These are phyloP conservation scores for Crataegus laevigata DNA, from an alignment of 306 rosid species.

Conservation along the genomic window DNA sequence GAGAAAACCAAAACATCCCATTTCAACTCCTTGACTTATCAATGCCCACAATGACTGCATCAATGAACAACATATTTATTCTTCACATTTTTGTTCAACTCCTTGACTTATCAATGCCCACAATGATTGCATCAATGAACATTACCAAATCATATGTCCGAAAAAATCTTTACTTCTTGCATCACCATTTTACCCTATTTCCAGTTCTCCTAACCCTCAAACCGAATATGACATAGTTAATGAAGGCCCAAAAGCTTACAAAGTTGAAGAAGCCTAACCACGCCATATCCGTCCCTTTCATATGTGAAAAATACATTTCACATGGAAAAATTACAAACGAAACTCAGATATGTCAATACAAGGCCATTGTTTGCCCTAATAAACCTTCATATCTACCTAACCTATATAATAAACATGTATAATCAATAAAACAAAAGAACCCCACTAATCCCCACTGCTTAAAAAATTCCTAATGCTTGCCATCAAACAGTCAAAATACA, in stretches of 20 bases:
- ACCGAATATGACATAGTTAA: background rate
- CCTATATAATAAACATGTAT: background rate
- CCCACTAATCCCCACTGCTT: background rate
- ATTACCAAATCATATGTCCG: background rate
- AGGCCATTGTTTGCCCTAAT: background rate
- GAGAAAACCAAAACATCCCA: background rate
- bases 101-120: background rate
- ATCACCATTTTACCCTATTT: background rate
- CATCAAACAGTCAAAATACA: constrained; percentile 2
- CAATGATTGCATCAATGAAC: background rate
- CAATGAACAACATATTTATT: background rate
- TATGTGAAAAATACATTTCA: background rate
- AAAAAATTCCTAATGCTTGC: background rate
- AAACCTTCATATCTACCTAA: background rate
- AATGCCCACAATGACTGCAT: background rate
- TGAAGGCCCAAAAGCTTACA: background rate
- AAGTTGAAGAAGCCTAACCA: background rate
- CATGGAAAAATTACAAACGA: background rate
- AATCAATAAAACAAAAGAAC: background rate
- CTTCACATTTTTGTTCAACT: too few species aligned
- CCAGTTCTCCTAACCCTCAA: background rate
- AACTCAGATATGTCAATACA: background rate
- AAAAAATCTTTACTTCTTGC: too few species aligned
- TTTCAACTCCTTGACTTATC: background rate
- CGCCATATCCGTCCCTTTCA: background rate